A percentile compares a stretch with the other conserved stretches of the same genome.
Evolutionary conservation across 805 yeast genomes (phyloP).

Genomic region (Candida germanica): DNA sequence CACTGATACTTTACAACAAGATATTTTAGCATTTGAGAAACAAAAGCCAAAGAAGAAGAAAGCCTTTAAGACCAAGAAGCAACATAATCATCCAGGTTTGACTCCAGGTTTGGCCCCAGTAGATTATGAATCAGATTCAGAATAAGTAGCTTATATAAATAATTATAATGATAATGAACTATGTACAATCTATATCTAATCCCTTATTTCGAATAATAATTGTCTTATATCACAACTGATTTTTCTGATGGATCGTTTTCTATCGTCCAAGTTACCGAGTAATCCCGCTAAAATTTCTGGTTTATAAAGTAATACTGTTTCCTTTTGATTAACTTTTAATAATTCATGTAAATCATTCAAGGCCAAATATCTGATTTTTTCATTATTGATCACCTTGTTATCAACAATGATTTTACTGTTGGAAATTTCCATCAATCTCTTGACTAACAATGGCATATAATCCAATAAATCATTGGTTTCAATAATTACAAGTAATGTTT

Average conservation of each 20-base stretch:
- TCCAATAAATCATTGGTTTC: slow-evolving; percentile 52
- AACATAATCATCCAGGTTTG: slow-evolving; percentile 55
- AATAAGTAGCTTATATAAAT: slow-evolving; percentile 1
- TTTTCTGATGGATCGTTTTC: slow-evolving; percentile 69
- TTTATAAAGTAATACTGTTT: slow-evolving; percentile 50
- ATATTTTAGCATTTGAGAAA: slow-evolving; percentile 28
- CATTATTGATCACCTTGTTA: slow-evolving; percentile 30
- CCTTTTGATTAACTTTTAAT: slow-evolving; percentile 37
- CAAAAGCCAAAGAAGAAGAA: slow-evolving; percentile 20
- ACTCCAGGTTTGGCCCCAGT: slow-evolving; percentile 89
- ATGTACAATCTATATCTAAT: not conserved
- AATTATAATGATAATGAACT: not conserved
- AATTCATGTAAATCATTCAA: slow-evolving; percentile 51
- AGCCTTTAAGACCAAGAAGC: slow-evolving; percentile 25
- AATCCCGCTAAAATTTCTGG: slow-evolving; percentile 46
- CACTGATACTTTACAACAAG: slow-evolving; percentile 20
- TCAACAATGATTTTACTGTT: slow-evolving; percentile 14
- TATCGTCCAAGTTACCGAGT: slow-evolving; percentile 62
- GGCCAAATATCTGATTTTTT: slow-evolving; percentile 53
- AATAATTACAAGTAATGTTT: slow-evolving; percentile 53
- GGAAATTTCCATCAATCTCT: slow-evolving; percentile 45
- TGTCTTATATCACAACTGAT: slow-evolving; percentile 80
- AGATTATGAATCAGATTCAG: slow-evolving; percentile 46
- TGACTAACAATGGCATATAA: slow-evolving; percentile 57
- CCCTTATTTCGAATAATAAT: slow-evolving; percentile 52